Percentiles rank a stretch among this genome's conserved stretches.
These are phyloP conservation scores for Gorgonomyces haynaldii DNA, from an alignment of 192 early-diverging fungal genomes.

Conservation along the genomic window DNA sequence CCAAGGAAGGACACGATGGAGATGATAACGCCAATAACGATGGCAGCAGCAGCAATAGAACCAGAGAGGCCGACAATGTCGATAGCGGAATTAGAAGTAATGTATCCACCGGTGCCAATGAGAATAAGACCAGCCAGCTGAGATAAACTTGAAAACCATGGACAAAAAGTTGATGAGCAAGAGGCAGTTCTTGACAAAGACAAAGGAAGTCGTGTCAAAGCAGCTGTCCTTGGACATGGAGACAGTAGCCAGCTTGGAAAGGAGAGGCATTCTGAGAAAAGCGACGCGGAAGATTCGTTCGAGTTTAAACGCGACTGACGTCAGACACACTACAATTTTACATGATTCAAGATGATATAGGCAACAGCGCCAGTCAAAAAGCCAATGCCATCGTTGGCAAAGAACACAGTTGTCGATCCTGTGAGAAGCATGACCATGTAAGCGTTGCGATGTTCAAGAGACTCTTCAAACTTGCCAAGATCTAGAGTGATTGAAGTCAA, in stretches of 20 bases:
- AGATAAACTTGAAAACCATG: slow-evolving; percentile 20
- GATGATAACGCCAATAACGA: slow-evolving; percentile 38
- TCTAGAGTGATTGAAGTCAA: slow-evolving; percentile 42
- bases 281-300: too few species aligned
- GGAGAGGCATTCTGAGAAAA: slow-evolving; percentile 32
- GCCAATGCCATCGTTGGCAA: slow-evolving; percentile 72
- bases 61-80: slow-evolving; percentile 26
- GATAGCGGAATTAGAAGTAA: slow-evolving; percentile 18
- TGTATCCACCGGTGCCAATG: slow-evolving; percentile 38
- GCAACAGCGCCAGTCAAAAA: slow-evolving; percentile 59
- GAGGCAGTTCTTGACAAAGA: slow-evolving; percentile 43
- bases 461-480: slow-evolving; percentile 28
- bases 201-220: slow-evolving; percentile 32
- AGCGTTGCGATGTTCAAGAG: slow-evolving; percentile 19
- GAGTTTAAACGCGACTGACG: too few species aligned
- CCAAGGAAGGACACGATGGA: slow-evolving; percentile 43
- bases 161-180: slow-evolving; percentile 46
- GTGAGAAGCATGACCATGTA: slow-evolving; percentile 66
- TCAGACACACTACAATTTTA: too few species aligned
- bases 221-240: slow-evolving; percentile 38
- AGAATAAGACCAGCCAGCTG: slow-evolving; percentile 46
- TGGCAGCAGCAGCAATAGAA: slow-evolving; percentile 28
- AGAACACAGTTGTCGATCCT: slow-evolving; percentile 56
- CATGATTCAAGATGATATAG: slow-evolving; percentile 25
- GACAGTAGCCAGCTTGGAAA: slow-evolving; percentile 34